Base-by-base conservation (phyloP, 306 rosid genomes). In the Neltuma alba region DNA sequence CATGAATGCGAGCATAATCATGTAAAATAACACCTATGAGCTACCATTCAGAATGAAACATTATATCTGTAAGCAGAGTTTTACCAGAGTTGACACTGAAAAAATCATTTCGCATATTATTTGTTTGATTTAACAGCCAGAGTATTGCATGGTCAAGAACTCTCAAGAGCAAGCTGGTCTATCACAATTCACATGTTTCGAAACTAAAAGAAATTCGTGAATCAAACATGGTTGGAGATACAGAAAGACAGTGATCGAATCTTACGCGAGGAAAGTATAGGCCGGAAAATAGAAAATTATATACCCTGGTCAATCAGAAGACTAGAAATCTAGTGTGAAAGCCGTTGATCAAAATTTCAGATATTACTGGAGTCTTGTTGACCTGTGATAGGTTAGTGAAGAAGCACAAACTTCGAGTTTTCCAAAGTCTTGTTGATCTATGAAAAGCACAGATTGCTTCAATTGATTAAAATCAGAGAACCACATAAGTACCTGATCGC, bases 11-110 rank as follows among this genome's bases (percentile, higher is more conserved):
- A 60, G 15, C 6, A 58, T 12, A 25, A 58, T 28, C 33, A 27
- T 58, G 11, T 4, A 15, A 9, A 66, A 33, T 1, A 33, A 15
- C 21, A n/a, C 21, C 42, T 4, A 25, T 3, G n/a, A 42, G 33
- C 36, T 23, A 28, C 20, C 50, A 48, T 23, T 44, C n/a, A n/a
- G n/a, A 81, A 68, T 40, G 34, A 55, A 57, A 58, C 64, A 68
- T 2, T 9, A 60, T 50, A 68, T 60, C 6, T 13, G 12, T 11
- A 1, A 0, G 48, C 12, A 1, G 48, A 44, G 48, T n/a, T 41
- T 13, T 44, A 44, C 12, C 48, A 12, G 48, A 44, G 48, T 41
- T 9, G 3, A 33, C 36, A 33, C 36, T 33, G 3, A 33, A 33
- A n/a, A n/a, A 33, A 44, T 44, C 4, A 12, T 44, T 44, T 13